Evolutionary conservation across 768 basidiomycete species (phyloP), one percentile per base, ranked within the genome.

Genomic region (Naganishia vishniacii): DNA sequence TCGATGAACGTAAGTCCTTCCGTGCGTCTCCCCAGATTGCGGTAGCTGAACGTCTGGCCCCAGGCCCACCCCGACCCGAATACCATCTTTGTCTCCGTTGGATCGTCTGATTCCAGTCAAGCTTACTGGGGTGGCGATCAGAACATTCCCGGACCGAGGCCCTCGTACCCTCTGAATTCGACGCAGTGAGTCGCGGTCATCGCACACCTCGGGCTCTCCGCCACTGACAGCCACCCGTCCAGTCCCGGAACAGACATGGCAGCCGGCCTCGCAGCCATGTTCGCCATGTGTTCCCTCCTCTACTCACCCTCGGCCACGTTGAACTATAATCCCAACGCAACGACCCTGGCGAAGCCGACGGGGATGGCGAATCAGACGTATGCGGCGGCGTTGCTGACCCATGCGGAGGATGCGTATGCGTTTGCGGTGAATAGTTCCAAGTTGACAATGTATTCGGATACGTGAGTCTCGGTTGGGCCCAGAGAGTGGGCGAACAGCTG

Each of bases 231-330:
- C n/a, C n/a, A n/a, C n/a, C n/a, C n/a, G n/a, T n/a, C n/a, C 48
- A 65, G 83, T 59, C 90, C 92, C 0, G 93, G 92, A 48, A 95
- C 93, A 0, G 92, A 97, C 69, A 91, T 84, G 18, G 89, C 88
- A 12, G 89, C 92, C 0, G 83, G 84, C 47, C 84, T 88, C 5
- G 84, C 92, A 1, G 87, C 89, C 1, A 91, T 93, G 16, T 92
- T 95, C 73, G 83, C 92, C 13, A 84, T 91, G 0, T 91, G 89
- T 70, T 87, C 92, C 1, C 83, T 84, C 64, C 82, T 97, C 29
- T 97, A 95, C 71, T 81, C 84, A 16, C 68, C 65, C 81, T 82
- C 69, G 81, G 80, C 65, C 71, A 80, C 37, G 83, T 70, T 89
- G 70, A 74, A 72, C 60, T 81, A 82, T 46, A 80, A 80, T 37